A percentile compares a stretch with the other conserved stretches of the same genome.
Evolutionary conservation across 73 alveolate genomes (phyloP).

Genomic region (Stentor coeruleus): DNA sequence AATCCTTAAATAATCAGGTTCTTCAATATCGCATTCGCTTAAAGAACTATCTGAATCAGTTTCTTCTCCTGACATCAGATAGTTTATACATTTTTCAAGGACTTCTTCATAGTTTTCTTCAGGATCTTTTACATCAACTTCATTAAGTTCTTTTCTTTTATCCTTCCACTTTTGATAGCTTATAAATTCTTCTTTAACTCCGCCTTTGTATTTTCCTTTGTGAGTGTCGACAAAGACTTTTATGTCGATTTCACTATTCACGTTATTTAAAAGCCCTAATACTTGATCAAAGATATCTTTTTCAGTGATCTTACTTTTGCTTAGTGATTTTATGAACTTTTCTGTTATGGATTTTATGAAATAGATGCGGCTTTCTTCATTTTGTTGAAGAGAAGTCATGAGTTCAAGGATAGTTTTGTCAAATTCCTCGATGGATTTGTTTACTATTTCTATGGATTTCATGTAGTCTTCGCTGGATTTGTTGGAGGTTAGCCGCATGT

Average conservation of each 20-base stretch:
- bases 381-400: slow-evolving; percentile 15
- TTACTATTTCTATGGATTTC: neutral
- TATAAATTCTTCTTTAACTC: neutral
- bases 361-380: slow-evolving; percentile 21
- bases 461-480: slow-evolving; percentile 5
- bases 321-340: neutral
- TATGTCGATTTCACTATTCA: slow-evolving; percentile 27
- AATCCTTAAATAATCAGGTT: neutral
- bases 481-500: neutral
- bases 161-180: slow-evolving; percentile 19
- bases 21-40: neutral
- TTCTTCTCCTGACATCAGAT: neutral
- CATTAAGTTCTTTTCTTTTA: neutral
- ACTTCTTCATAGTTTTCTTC: neutral
- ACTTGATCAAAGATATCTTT: neutral
- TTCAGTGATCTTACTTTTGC: neutral
- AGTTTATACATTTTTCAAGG: neutral
- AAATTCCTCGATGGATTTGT: neutral
- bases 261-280: neutral
- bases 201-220: slow-evolving; percentile 6
- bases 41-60: neutral
- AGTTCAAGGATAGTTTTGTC: neutral
- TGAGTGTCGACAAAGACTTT: slow-evolving; percentile 23
- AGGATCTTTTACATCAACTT: neutral
- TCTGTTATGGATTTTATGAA: slow-evolving; percentile 13